Evolutionary conservation across 140 eudicot species (phyloP), one percentile per base, ranked within the genome.

Genomic region (Anethum foeniculum): DNA sequence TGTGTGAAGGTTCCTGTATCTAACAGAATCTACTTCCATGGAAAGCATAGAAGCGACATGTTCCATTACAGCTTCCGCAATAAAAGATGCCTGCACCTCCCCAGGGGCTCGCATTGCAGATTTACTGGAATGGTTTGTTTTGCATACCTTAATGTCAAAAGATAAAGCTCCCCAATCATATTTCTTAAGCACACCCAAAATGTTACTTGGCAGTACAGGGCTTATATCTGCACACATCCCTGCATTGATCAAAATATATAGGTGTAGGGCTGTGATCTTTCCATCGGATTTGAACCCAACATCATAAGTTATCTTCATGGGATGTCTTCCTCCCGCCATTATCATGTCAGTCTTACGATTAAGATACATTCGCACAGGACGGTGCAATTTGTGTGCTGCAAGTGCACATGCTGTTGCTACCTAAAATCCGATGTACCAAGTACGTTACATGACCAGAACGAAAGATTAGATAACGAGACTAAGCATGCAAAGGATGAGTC

Each of bases 101-200:
- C 98, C 98, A 36, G 98, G 98, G 79, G 82, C 98, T 32, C 98
- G 92, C 98, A 94, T 92, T 32, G 97, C 94, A 0, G 98, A 87
- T 84, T 89, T 94, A 80, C 87, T 89, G 43, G 88, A 75, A 80
- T 86, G 94, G 62, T 94, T 94, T 74, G 98, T 94, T 82, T 89
- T 94, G 86, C 98, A 94, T 56, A 94, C 80, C 79, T 94, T 90
- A 15, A 94, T 79, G 30, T 92, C 90, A 71, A 89, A 92, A 28
- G 97, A 89, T 44, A 92, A 85, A 38, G 97, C 89, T 65, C 98
- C 98, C 93, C 96, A 94, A 83, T 94, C 78, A 80, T 94, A 94
- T 83, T 90, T 94, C 72, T 90, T 94, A 18, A 94, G 89, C 47
- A 92, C 79, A 27, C 85, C 83, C 28, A 85, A 7, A 77, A 94